Evolutionary conservation across 2,329 filamentous ascomycete species (phyloP).

Genomic region (Onygenales sp.): DNA sequence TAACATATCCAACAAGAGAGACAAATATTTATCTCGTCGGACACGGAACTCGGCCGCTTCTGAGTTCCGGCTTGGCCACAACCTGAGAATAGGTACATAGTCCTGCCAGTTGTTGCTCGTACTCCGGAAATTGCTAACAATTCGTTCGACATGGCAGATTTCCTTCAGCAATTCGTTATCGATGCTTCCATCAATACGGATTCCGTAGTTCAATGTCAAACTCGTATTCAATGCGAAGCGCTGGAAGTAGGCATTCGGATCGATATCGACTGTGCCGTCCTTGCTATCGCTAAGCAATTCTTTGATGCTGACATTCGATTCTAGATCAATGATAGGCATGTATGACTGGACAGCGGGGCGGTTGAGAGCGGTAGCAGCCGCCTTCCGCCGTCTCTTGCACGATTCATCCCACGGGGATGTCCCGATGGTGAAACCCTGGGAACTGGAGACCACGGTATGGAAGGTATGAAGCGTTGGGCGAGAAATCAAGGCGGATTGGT

Average conservation of each 20-base stretch:
- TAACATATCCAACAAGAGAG: conserved; percentile 48
- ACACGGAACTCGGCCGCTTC: conserved; percentile 56
- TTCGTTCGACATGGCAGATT: conserved; percentile 65
- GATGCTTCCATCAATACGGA: conserved; percentile 62
- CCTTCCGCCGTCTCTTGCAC: conserved; percentile 67
- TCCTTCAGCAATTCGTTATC: conserved; percentile 60
- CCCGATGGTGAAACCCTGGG: conserved; percentile 72
- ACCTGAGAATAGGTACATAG: conserved; percentile 65
- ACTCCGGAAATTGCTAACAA: conserved; percentile 64
- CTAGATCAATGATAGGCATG: conserved; percentile 73
- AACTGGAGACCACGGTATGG: conserved; percentile 66
- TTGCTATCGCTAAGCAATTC: conserved; percentile 59
- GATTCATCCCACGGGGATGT: conserved; percentile 78
- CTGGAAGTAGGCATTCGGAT: conserved; percentile 65
- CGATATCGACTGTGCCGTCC: conserved; percentile 53
- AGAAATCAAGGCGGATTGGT: conserved; percentile 68
- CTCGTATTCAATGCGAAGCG: conserved; percentile 69
- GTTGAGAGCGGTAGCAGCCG: conserved; percentile 68
- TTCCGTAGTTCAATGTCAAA: conserved; percentile 69
- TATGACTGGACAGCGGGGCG: conserved; percentile 67
- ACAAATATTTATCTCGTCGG: conserved; percentile 59
- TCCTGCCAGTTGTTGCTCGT: conserved; percentile 81
- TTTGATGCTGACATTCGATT: conserved; percentile 61
- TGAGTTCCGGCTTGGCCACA: conserved; percentile 53
- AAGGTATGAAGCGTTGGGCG: conserved; percentile 73